Percentiles rank a stretch among this genome's conserved stretches.
Conservation (phyloP, 305 asterid genomes). For the Caryopteris hybrid region DNA sequence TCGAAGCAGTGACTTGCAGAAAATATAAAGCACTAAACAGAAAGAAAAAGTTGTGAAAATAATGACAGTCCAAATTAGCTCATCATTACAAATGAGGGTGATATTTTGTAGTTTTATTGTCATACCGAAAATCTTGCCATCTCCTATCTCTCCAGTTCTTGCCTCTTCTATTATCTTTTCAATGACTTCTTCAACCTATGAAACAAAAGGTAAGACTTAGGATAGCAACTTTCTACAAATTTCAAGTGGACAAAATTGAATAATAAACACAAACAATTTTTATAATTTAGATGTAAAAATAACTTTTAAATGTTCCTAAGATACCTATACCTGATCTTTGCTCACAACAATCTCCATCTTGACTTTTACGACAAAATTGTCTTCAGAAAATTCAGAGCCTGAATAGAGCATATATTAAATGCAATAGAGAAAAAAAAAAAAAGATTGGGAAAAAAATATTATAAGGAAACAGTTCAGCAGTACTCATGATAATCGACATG, state of each 20-base stretch:
- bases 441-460: too few relatives aligned
- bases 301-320: neutral
- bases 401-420: conserved; percentile 19
- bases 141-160: conserved; percentile 95
- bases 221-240: too few relatives aligned
- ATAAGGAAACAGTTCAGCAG: neutral
- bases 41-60: neutral
- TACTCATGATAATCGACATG: neutral
- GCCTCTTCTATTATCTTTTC: conserved; percentile 76
- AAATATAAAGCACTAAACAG: conserved; percentile 9
- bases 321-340: conserved; percentile 68
- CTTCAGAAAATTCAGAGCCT: conserved; percentile 95
- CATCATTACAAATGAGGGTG: neutral
- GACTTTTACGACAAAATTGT: conserved; percentile 70
- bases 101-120: neutral
- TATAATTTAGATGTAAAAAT: neutral
- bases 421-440: neutral
- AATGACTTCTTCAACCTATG: conserved; percentile 82
- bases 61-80: neutral
- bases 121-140: conserved; percentile 92
- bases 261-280: neutral
- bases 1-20: neutral
- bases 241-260: too few relatives aligned
- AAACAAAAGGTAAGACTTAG: conserved; percentile 13
- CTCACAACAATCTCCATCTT: conserved; percentile 94